Base-by-base conservation (phyloP, 2,329 filamentous ascomycete species). In the Aspergillus persii region DNA sequence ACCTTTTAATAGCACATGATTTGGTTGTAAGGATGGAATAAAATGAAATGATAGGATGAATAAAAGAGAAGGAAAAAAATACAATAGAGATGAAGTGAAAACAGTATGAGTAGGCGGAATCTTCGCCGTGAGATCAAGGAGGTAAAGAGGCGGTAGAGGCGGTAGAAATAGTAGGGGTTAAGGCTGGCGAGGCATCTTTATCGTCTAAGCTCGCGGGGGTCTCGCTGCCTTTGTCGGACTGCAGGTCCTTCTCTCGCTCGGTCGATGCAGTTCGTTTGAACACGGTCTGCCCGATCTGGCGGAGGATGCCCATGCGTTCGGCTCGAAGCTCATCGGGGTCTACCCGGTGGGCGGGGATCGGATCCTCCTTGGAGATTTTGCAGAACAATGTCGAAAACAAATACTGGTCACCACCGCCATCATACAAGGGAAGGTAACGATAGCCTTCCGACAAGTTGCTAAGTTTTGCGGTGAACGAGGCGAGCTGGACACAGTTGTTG, bases 321-420 rank as follows among this genome's bases (percentile, higher is more conserved):
- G 72, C 73, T 30, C 73, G 73, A 9, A 76, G 69, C 50, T 77
- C 75, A 30, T 78, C 76, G 36, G 75, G 54, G 56, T 75, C 71
- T 12, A 75, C 58, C 44, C 70, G 72, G 46, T 73, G 72, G 29
- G 81, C 75, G 36, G 80, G 73, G 29, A 81, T 67, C 26, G 79
- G 75, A 5, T 82, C 79, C 61, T 84, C 80, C 64, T 86, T 89
- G 66, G 87, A 87, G 77, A 98, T 90, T 69, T 88, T 89, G 79
- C 93, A 96, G 76, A 98, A 96, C 15, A 99, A 81, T 9, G 92
- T 96, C 2, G 95, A 96, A 77, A 97, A 97, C 48, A 97, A 83
- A 73, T 96, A 98, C 68, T 93, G 91, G 68, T 97, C 93, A 61
- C 93, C 95, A 63, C 92, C 90, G 57, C 87, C 84, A 76, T 98